A percentile compares a stretch with the other conserved stretches of the same genome.
phyloP scores from a whole-genome alignment of 805 yeast species.

The Sugiyamaella valdiviana region DNA sequence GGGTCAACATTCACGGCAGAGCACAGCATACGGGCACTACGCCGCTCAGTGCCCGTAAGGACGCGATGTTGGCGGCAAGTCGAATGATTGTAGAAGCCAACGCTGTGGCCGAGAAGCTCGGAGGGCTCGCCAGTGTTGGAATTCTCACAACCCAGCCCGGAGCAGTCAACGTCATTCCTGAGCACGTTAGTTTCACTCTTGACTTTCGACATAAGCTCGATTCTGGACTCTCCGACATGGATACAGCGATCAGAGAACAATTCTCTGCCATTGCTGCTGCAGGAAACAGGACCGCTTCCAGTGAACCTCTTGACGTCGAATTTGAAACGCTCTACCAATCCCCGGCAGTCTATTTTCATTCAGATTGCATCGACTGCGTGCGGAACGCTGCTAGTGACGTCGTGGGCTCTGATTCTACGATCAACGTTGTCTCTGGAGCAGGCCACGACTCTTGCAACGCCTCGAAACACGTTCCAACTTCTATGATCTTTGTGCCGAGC shows the following conservation, averaged over 20 bases:
- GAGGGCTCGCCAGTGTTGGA: constrained; percentile 55
- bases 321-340: constrained; percentile 43
- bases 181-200: constrained; percentile 47
- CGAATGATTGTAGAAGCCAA: constrained; percentile 49
- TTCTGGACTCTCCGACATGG: constrained; percentile 17
- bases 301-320: constrained; percentile 24
- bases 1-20: constrained; percentile 47
- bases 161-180: constrained; percentile 62
- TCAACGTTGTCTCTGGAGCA: constrained; percentile 63
- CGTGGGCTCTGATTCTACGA: constrained; percentile 10
- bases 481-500: constrained; percentile 68
- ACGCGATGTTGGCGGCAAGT: constrained; percentile 54
- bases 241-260: background rate
- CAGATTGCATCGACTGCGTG: constrained; percentile 46
- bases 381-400: constrained; percentile 40
- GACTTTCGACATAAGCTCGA: constrained; percentile 54
- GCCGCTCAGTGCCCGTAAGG: constrained; percentile 53
- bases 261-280: constrained; percentile 4
- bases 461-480: constrained; percentile 50
- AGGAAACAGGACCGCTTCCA: constrained; percentile 5
- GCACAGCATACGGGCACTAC: constrained; percentile 73
- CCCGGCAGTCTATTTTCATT: constrained; percentile 50
- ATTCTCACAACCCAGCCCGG: constrained; percentile 50
- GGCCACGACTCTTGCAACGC: constrained; percentile 68
- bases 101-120: constrained; percentile 45